Evolutionary conservation across 495 filamentous ascomycete species (phyloP).

Genomic region (Penicillium manginii): DNA sequence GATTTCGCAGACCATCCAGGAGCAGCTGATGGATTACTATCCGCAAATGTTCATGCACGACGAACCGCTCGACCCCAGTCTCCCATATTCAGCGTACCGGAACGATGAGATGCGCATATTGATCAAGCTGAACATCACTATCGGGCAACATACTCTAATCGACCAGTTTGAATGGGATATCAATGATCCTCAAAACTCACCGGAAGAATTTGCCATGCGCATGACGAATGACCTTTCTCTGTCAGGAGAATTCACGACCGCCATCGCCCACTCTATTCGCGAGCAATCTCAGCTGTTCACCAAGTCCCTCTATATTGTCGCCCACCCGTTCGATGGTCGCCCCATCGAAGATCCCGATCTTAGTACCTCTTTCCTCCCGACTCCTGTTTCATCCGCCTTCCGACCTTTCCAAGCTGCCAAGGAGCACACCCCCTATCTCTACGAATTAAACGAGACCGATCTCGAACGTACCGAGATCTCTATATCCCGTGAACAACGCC

Average conservation of each 20-base stretch:
- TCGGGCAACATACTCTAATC: conserved; percentile 89
- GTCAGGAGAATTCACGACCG: conserved; percentile 94
- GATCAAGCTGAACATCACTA: conserved; percentile 96
- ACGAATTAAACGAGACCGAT: conserved; percentile 89
- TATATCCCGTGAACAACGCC: conserved; percentile 86
- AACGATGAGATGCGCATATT: conserved; percentile 98
- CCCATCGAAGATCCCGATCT: conserved; percentile 92
- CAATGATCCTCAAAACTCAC: conserved; percentile 89
- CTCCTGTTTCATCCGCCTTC: conserved; percentile 81
- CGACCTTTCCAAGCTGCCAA: conserved; percentile 88
- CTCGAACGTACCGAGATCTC: conserved; percentile 90
- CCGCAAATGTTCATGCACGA: conserved; percentile 89
- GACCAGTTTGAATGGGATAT: conserved; percentile 99
- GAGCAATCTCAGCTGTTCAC: conserved; percentile 95
- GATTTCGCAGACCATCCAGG: conserved; percentile 77
- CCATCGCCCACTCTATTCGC: conserved; percentile 95
- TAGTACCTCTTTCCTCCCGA: conserved; percentile 79
- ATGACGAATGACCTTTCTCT: conserved; percentile 92
- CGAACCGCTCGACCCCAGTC: conserved; percentile 83
- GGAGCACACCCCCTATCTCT: conserved; percentile 90
- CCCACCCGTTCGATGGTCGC: conserved; percentile 92
- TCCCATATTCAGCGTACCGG: conserved; percentile 93
- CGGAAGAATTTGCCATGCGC: conserved; percentile 87
- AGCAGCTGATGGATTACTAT: conserved; percentile 91
- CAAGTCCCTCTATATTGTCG: conserved; percentile 87